A percentile compares a stretch with the other conserved stretches of the same genome.
Evolutionary conservation across 768 basidiomycete genomes (phyloP).

Genomic region (Tulasnella sp.): DNA sequence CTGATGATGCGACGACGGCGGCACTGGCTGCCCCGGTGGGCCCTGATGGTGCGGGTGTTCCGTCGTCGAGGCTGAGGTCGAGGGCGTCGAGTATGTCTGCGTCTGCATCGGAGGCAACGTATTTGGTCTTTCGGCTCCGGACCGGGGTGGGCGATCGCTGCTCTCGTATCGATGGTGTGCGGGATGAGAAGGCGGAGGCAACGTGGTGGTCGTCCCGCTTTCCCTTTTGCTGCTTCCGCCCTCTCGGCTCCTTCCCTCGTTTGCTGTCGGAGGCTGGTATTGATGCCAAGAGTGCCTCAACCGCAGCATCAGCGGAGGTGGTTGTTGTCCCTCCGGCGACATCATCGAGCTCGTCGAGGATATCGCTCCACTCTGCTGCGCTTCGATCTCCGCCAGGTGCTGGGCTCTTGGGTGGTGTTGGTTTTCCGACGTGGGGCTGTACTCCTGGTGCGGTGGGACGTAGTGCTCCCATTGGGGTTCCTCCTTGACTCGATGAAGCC

Average conservation of each 20-base stretch:
- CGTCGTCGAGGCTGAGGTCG: constrained; percentile 9
- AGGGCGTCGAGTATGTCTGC: constrained; percentile 11
- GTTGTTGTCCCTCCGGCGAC: background rate
- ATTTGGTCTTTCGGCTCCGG: background rate
- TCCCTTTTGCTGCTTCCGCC: background rate
- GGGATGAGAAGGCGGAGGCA: background rate
- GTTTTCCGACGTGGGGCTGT: background rate
- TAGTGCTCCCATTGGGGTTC: constrained; percentile 1
- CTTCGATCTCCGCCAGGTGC: constrained; percentile 7
- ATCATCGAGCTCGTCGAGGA: constrained; percentile 5
- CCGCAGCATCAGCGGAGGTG: background rate
- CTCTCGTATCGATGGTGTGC: background rate
- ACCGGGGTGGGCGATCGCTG: background rate
- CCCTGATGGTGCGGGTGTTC: background rate
- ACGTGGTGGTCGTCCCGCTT: background rate
- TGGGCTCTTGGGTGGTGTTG: background rate
- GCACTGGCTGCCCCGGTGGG: background rate
- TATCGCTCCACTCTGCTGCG: background rate
- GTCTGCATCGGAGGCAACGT: constrained; percentile 11
- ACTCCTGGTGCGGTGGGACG: background rate
- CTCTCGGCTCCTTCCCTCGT: background rate
- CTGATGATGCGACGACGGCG: background rate
- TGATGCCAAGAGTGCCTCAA: constrained; percentile 18
- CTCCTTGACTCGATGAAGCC: background rate
- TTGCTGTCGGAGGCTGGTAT: background rate